These are phyloP conservation scores for Leucocoprinus sp. DNA, from an alignment of 768 basidiomycete genomes.

Conservation along the genomic window DNA sequence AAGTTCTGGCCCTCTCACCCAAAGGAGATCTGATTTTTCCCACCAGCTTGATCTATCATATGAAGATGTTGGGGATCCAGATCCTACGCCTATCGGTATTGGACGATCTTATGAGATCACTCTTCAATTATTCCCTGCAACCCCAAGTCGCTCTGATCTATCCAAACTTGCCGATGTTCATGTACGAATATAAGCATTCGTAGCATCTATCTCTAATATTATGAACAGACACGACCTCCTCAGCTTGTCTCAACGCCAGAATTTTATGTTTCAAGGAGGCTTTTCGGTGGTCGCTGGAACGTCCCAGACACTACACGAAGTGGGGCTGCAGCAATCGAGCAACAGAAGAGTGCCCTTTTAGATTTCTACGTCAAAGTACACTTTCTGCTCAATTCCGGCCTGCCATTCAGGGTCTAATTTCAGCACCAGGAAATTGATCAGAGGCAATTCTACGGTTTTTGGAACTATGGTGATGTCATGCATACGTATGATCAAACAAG, in stretches of 20 bases:
- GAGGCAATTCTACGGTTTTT: slow-evolving; percentile 30
- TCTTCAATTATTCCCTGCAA: slow-evolving; percentile 26
- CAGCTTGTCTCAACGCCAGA: slow-evolving; percentile 26
- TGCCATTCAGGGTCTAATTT: neutral
- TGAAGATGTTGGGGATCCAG: slow-evolving; percentile 31
- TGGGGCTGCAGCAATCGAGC: slow-evolving; percentile 25
- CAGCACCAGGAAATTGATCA: slow-evolving; percentile 24
- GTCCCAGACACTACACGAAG: slow-evolving; percentile 25
- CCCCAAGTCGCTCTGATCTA: slow-evolving; percentile 23
- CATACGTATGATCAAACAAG: slow-evolving; percentile 33
- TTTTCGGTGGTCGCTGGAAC: slow-evolving; percentile 32
- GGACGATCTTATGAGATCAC: slow-evolving; percentile 29
- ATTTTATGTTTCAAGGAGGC: slow-evolving; percentile 27
- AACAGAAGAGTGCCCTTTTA: slow-evolving; percentile 25
- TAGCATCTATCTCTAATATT: neutral
- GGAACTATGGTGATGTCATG: slow-evolving; percentile 32
- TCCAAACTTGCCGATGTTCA: slow-evolving; percentile 23
- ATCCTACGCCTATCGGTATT: slow-evolving; percentile 27
- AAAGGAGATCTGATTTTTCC: neutral
- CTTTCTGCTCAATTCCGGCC: neutral
- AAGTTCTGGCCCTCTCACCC: slow-evolving; percentile 3
- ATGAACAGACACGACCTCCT: slow-evolving; percentile 21
- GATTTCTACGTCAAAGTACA: slow-evolving; percentile 29
- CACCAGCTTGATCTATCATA: slow-evolving; percentile 28
- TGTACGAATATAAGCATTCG: slow-evolving; percentile 14